Evolutionary conservation across 2,329 filamentous ascomycete genomes (phyloP), one percentile per base, ranked within the genome.

Genomic region (Fusarium heterosporum): DNA sequence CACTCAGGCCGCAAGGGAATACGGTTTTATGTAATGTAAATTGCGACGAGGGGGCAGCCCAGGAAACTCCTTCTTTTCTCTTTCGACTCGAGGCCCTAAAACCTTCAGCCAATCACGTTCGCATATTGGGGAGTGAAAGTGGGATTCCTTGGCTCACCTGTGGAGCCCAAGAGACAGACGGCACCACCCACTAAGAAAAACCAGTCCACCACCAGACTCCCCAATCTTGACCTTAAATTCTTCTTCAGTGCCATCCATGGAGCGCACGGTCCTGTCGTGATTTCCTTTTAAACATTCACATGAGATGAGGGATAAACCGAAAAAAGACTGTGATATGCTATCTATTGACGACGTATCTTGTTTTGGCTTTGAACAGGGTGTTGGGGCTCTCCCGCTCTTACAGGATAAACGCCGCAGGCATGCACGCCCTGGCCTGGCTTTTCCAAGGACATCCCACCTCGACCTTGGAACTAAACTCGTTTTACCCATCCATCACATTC

Each of bases 21-120:
- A 63, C 60, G 60, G 60, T 78, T 78, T 78, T 78, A 78, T 78
- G 77, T 78, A 78, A 78, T 77, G 74, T 75, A 71, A 77, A 76
- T 75, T 76, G 72, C 57, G 57, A 72, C 41, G 70, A 73, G 72
- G 70, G 70, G 68, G 70, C 70, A 56, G 66, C 66, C 67, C 70
- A 67, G 54, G 61, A 55, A 58, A 46, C 54, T 64, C 61, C 59
- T 70, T 70, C 55, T 70, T 69, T 68, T 64, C 59, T 69, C 54
- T 46, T 61, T 53, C 48, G 39, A 46, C 52, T 61, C 36, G 55
- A 69, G 66, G 66, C 62, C 66, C 54, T 49, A 42, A 49, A n/a
- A 47, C 66, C 58, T 63, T 48, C 29, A 13, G 45, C 70, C 70
- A 72, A 72, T 72, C 48, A 72, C 29, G 30, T 12, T 2, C 25